Evolutionary conservation across 192 early-diverging fungal genomes (phyloP), one percentile per base, ranked within the genome.

Genomic region (Coemansia sp.): DNA sequence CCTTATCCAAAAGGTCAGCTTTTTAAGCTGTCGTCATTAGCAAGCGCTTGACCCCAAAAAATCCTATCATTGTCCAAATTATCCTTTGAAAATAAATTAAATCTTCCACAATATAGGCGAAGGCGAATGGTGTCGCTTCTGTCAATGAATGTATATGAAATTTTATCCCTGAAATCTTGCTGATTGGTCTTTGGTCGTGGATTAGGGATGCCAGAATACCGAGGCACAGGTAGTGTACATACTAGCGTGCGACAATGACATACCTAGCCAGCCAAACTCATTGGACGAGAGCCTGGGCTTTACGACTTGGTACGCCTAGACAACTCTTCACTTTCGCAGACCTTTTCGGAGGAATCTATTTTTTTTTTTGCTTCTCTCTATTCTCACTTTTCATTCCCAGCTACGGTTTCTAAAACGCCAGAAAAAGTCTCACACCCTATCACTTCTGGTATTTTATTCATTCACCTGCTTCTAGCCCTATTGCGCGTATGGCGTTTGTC

Each of bases 401-500:
- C 2, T 18, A 45, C 3, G n/a, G 18, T 20, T 45, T 45, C 18
- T 9, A 20, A 9, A 18, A 20, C 43, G 18, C 20, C 20, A 16
- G 39, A 40, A 40, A 51, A 51, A 51, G 48, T 51, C 48, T 9
- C 48, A 51, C 26, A 34, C 62, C 21, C 50, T 45, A 46, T 28
- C 31, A 13, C 60, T 13, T 33, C 10, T 48, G 33, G 38, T 46
- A 16, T 45, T 62, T 48, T 26, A 43, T 24, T 4, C 20, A 40
- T 26, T 51, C 43, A 20, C 38, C 31, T 56, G 37, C 50, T 46
- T 33, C 40, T 63, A n/a, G 62, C n/a, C 23, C 26, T 28, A 31
- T 31, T 57, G 33, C 31, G 55, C 18, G 55, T 42, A 78, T 78
- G 76, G 31, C 70, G 39, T 63, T 78, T 59, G 67, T 64, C 28